A percentile compares a stretch with the other conserved stretches of the same genome.
Evolutionary conservation across 805 yeast genomes (phyloP).

Genomic region (Candida nanaspora): DNA sequence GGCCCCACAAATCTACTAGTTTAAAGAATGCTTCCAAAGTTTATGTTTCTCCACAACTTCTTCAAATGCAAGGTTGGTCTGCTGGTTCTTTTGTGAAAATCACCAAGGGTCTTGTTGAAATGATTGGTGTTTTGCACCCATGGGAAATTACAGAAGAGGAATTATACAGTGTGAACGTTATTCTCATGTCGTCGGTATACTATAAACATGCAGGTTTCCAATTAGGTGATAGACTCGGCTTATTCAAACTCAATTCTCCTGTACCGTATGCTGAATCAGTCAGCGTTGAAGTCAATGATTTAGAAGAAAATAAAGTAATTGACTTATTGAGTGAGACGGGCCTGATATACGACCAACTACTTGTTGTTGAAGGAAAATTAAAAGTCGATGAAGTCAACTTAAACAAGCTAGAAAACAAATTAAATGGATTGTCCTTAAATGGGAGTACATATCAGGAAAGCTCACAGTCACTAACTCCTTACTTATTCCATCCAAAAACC

Average conservation of each 20-base stretch:
- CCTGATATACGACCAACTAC: conserved; percentile 47
- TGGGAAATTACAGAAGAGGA: conserved; percentile 20
- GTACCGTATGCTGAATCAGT: conserved; percentile 17
- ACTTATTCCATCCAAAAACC: conserved; percentile 17
- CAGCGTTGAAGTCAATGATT: conserved; percentile 5
- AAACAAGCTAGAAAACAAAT: conserved; percentile 1
- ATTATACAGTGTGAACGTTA: conserved; percentile 15
- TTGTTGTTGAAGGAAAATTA: conserved; percentile 1
- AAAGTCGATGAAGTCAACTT: conserved; percentile 24
- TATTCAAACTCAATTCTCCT: conserved; percentile 27
- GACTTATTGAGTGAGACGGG: conserved; percentile 48
- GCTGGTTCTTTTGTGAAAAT: conserved; percentile 20
- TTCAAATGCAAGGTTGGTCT: conserved; percentile 14
- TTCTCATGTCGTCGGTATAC: conserved; percentile 16
- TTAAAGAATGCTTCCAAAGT: conserved; percentile 10
- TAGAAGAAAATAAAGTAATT: conserved; percentile 27
- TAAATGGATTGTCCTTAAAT: background rate
- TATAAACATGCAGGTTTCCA: conserved; percentile 15
- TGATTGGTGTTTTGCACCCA: conserved; percentile 10
- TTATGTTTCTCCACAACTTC: conserved; percentile 17
- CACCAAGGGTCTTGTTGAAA: conserved; percentile 16
- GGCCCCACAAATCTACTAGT: conserved; percentile 13
- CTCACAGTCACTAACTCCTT: conserved; percentile 16
- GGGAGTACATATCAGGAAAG: no score
- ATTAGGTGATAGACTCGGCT: conserved; percentile 26